Conservation (phyloP, 805 yeast genomes). For the Grigorovia humatica region DNA sequence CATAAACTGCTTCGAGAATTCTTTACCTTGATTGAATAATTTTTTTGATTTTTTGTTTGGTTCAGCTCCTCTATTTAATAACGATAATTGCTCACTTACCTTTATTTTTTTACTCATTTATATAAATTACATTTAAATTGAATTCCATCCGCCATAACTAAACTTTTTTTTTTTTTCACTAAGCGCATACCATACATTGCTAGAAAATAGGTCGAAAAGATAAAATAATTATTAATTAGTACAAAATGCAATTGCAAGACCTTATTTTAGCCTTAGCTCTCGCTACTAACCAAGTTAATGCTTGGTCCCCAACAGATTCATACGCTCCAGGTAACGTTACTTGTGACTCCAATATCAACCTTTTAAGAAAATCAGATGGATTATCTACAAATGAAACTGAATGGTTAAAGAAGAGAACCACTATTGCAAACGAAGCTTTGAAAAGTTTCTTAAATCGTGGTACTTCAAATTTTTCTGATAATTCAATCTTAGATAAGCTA, state of each 20-base stretch:
- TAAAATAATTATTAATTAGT: too few species aligned
- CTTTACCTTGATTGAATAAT: too few species aligned
- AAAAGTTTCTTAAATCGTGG: conserved; percentile 38
- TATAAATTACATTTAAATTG: too few species aligned
- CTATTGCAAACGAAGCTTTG: conserved; percentile 36
- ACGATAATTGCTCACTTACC: too few species aligned
- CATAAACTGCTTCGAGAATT: not conserved
- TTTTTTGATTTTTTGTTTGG: too few species aligned
- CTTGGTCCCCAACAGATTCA: conserved; percentile 47
- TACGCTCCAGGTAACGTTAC: conserved; percentile 53
- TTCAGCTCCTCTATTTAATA: too few species aligned
- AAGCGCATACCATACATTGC: too few species aligned
- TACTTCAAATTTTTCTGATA: conserved; percentile 15
- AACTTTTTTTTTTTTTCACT: too few species aligned
- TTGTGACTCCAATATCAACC: conserved; percentile 38
- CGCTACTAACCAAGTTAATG: conserved; percentile 6
- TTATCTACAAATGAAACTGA: conserved; percentile 38
- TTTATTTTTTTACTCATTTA: too few species aligned
- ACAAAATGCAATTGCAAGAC: conserved; percentile 1
- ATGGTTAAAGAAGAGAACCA: conserved; percentile 44
- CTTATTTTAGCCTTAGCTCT: not conserved
- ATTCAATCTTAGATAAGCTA: conserved; percentile 10
- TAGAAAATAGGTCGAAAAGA: too few species aligned
- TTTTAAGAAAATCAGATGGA: conserved; percentile 39
- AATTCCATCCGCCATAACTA: too few species aligned